phyloP scores from a whole-genome alignment of 202 grass and related monocot genomes.

The Eragrostis tef region DNA sequence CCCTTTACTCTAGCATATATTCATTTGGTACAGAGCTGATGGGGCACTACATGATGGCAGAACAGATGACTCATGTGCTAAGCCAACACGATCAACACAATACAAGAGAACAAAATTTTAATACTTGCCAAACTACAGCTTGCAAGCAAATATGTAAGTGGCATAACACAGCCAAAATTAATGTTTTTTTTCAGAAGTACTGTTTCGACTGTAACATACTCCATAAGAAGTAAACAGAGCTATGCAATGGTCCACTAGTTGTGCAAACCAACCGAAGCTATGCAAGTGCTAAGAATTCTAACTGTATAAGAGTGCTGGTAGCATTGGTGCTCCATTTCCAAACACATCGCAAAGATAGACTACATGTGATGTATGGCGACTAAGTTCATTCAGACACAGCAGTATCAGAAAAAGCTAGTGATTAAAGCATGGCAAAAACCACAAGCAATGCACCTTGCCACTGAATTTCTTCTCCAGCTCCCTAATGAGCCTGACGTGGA shows the following conservation, averaged over 20 bases:
- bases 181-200: background rate
- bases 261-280: background rate
- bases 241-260: background rate
- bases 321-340: background rate
- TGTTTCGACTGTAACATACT: background rate
- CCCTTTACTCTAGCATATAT: no score
- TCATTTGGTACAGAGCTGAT: no score
- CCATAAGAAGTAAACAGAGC: background rate
- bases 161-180: background rate
- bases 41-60: no score
- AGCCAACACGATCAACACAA: background rate
- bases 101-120: background rate
- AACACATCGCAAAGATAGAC: background rate
- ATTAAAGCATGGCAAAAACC: background rate
- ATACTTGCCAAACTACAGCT: background rate
- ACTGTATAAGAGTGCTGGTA: background rate
- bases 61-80: background rate
- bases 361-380: background rate
- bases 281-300: background rate
- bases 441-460: slow-evolving; percentile 56
- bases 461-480: slow-evolving; percentile 89
- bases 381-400: background rate
- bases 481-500: slow-evolving; percentile 72
- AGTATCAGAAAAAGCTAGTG: no score
- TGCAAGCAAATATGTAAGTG: background rate